Percentiles rank a stretch among this genome's conserved stretches.
These are phyloP conservation scores for Periconia digitata DNA, from an alignment of 2,329 filamentous ascomycete species.

Conservation along the genomic window DNA sequence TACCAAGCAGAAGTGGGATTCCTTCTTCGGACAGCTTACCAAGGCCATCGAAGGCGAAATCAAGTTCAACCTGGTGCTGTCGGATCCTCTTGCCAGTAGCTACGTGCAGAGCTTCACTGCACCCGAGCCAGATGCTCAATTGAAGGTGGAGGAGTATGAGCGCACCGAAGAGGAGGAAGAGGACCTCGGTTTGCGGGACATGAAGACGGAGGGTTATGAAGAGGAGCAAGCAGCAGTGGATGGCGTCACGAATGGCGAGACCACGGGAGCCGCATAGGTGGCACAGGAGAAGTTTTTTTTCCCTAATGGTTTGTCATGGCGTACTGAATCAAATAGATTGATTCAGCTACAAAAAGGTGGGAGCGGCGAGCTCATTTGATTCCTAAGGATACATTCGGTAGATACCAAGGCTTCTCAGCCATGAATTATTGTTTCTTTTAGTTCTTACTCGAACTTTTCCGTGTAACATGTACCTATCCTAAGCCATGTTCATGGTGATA, in stretches of 20 bases:
- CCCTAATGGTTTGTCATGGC: slow-evolving; percentile 6
- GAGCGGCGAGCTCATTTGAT: slow-evolving; percentile 2
- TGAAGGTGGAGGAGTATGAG: slow-evolving; percentile 79
- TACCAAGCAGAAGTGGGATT: slow-evolving; percentile 72
- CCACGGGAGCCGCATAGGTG: slow-evolving; percentile 11
- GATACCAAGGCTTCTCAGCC: slow-evolving; percentile 4
- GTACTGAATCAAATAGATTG: slow-evolving; percentile 7
- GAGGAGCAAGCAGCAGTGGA: slow-evolving; percentile 42
- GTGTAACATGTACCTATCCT: too few species aligned
- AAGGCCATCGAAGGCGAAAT: slow-evolving; percentile 77
- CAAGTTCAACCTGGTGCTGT: slow-evolving; percentile 79
- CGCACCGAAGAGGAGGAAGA: slow-evolving; percentile 92
- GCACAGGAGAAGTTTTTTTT: background rate
- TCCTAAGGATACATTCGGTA: slow-evolving; percentile 21
- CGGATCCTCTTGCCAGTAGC: slow-evolving; percentile 87
- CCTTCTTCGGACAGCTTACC: slow-evolving; percentile 78
- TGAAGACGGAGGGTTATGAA: slow-evolving; percentile 88
- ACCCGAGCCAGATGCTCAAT: slow-evolving; percentile 80
- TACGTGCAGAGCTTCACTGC: slow-evolving; percentile 87
- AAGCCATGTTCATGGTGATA: background rate
- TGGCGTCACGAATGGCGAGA: slow-evolving; percentile 18
- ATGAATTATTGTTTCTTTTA: background rate
- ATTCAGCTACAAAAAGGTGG: background rate
- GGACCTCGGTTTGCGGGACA: slow-evolving; percentile 85
- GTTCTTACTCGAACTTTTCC: background rate